These are phyloP conservation scores for Rhododendron henanense DNA, from an alignment of 148 eudicot genomes.

Conservation along the genomic window DNA sequence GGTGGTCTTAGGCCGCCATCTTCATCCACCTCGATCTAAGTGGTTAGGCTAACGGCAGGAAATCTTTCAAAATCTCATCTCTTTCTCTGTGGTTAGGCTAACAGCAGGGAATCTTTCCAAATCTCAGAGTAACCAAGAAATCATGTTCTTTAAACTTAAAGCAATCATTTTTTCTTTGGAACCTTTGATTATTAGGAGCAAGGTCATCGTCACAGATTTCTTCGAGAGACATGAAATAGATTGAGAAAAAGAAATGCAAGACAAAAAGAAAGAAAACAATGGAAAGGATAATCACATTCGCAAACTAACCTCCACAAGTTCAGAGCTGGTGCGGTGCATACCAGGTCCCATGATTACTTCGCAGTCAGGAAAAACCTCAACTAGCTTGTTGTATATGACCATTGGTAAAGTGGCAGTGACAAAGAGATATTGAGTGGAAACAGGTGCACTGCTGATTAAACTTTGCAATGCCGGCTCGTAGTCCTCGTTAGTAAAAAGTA, in stretches of 20 bases:
- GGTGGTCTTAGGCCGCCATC: not conserved
- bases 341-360: constrained; percentile 97
- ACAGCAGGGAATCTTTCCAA: not conserved
- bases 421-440: constrained; percentile 82
- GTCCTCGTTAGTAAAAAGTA: constrained; percentile 82
- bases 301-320: constrained; percentile 82
- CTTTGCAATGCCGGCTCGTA: constrained; percentile 74
- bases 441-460: constrained; percentile 58
- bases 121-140: not conserved
- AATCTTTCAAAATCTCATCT: not conserved
- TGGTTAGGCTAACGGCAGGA: not conserved
- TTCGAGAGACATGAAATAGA: not conserved
- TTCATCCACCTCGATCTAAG: not conserved
- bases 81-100: not conserved
- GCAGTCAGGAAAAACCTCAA: constrained; percentile 81
- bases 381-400: constrained; percentile 79
- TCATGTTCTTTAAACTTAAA: not conserved
- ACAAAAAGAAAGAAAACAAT: not conserved
- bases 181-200: not conserved
- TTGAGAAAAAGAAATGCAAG: not conserved
- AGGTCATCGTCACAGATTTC: not conserved
- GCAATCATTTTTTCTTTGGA: not conserved
- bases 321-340: constrained; percentile 83
- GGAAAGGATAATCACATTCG: not conserved
- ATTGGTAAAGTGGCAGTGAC: constrained; percentile 94